Conservation (phyloP, 768 basidiomycete genomes). For the Tulasnella calospora region DNA sequence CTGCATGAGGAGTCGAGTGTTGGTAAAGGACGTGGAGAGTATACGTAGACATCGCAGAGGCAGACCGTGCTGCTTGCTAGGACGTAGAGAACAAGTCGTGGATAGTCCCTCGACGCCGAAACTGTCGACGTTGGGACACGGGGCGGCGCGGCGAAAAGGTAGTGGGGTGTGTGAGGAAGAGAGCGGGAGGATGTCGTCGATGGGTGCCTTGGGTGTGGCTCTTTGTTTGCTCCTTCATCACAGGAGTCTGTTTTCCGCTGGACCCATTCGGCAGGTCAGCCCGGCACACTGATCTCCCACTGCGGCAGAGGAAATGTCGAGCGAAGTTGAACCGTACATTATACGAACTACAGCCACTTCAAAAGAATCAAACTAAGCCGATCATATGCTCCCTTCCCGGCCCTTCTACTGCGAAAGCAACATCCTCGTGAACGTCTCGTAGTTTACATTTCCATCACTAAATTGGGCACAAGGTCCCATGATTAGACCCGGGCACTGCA, state of each 20-base stretch:
- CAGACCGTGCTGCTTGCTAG: not conserved
- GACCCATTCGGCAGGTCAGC: not conserved
- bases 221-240: not conserved
- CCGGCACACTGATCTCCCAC: not conserved
- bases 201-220: conserved; percentile 4
- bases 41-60: conserved; percentile 13
- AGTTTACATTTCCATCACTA: conserved; percentile 96
- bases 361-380: not conserved
- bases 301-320: not conserved
- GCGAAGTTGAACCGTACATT: conserved; percentile 7
- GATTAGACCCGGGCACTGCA: not conserved
- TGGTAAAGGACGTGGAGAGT: conserved; percentile 9
- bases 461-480: not conserved
- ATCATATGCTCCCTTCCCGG: not conserved
- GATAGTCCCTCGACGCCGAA: not conserved
- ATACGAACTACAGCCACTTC: conserved; percentile 12
- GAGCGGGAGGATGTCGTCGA: not conserved
- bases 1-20: conserved; percentile 8
- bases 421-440: conserved; percentile 92
- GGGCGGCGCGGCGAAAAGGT: not conserved
- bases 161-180: not conserved
- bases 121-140: not conserved
- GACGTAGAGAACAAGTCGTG: not conserved
- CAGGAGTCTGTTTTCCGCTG: not conserved
- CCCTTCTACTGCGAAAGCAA: conserved; percentile 71